A percentile compares a stretch with the other conserved stretches of the same genome.
These are phyloP conservation scores for Leptomonas pyrrhocoris DNA, from an alignment of 208 protist species.

Conservation along the genomic window DNA sequence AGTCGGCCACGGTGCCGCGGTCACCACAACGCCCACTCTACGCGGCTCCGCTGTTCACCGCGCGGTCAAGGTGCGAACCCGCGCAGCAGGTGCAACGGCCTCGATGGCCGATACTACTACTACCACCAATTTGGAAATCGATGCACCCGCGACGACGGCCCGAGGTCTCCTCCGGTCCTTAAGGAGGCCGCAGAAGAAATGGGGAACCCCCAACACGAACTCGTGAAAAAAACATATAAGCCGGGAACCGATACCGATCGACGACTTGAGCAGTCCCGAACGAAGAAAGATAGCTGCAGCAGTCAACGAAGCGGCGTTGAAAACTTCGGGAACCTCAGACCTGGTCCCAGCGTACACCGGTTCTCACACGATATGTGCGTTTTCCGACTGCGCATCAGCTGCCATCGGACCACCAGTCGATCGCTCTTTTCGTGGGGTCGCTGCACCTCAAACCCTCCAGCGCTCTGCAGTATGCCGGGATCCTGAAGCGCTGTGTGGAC, in stretches of 20 bases:
- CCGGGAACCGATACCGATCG: neutral
- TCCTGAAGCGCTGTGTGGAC: neutral
- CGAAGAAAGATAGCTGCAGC: neutral
- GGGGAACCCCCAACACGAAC: no score
- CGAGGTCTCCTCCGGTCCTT: no score
- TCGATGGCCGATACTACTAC: no score
- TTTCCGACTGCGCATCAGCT: neutral
- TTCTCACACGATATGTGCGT: neutral
- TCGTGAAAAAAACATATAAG: no score
- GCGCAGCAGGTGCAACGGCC: no score
- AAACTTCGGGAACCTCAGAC: neutral
- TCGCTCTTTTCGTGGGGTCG: neutral
- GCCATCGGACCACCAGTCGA: neutral
- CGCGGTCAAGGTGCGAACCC: no score
- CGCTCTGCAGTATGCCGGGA: neutral
- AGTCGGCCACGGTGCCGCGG: no score
- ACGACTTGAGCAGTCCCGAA: neutral
- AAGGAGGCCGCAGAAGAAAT: no score
- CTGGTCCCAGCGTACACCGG: neutral
- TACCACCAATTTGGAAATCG: no score
- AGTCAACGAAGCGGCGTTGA: neutral
- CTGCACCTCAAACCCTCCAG: neutral
- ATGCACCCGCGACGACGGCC: no score
- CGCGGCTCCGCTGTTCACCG: no score
- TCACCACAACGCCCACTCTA: no score